Percentiles rank a stretch among this genome's conserved stretches.
These are phyloP conservation scores for Geotrichum citri-aurantii DNA, from an alignment of 1,139 yeast genomes.

Conservation along the genomic window DNA sequence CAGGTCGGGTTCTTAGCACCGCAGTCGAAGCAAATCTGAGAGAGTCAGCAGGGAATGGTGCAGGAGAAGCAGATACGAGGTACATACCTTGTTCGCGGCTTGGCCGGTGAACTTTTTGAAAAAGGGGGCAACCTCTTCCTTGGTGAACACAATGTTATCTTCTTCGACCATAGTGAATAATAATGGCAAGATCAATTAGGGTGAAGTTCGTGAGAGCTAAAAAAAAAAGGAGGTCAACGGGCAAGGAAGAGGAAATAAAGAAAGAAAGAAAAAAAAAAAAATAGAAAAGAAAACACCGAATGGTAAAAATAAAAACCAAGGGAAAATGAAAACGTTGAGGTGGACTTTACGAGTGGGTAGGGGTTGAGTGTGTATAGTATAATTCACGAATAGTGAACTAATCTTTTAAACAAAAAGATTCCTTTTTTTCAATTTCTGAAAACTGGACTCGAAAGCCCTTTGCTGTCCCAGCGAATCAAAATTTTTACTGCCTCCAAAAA, in stretches of 20 bases:
- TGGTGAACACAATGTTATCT: conserved; percentile 46
- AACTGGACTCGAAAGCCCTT: too few species aligned
- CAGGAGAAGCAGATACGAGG: neutral
- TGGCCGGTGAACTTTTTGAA: conserved; percentile 55
- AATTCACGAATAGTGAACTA: neutral
- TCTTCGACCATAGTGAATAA: conserved; percentile 28
- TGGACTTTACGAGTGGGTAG: conserved; percentile 14
- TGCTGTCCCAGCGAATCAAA: conserved; percentile 2
- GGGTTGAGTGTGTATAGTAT: neutral
- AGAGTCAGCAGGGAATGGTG: neutral
- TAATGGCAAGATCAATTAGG: neutral
- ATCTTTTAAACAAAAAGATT: too few species aligned
- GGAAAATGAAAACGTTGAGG: conserved; percentile 6
- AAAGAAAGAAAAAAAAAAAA: neutral
- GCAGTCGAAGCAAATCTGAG: conserved; percentile 83
- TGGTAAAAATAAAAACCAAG: too few species aligned
- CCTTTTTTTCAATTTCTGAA: too few species aligned
- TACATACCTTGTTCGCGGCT: conserved; percentile 59
- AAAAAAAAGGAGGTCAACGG: neutral
- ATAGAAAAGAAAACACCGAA: neutral
- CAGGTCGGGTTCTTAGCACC: conserved; percentile 95
- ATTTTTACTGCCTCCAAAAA: neutral
- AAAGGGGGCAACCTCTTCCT: conserved; percentile 56
- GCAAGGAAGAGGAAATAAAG: neutral
- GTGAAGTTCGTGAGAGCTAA: neutral